Percentiles rank a stretch among this genome's conserved stretches.
Conservation (phyloP, 1,284 basidiomycete species). For the Entoloma clypeatum region DNA sequence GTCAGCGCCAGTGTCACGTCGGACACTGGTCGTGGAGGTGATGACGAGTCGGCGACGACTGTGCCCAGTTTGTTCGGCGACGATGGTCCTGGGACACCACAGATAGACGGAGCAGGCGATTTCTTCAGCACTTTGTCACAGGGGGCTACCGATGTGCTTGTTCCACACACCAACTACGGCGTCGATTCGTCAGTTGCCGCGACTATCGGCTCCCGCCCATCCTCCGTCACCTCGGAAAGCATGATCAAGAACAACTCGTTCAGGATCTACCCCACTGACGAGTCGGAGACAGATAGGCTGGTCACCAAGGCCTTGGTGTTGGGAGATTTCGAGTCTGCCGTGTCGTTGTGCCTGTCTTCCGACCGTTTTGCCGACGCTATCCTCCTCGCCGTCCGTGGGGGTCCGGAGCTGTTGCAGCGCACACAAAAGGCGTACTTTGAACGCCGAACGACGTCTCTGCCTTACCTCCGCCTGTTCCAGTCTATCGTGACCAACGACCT, state of each 20-base stretch:
- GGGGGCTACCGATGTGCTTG: slow-evolving; percentile 57
- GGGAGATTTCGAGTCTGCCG: slow-evolving; percentile 92
- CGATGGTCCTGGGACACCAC: slow-evolving; percentile 61
- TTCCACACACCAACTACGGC: slow-evolving; percentile 78
- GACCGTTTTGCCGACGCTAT: slow-evolving; percentile 95
- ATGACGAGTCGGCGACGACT: slow-evolving; percentile 77
- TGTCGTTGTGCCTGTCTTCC: slow-evolving; percentile 85
- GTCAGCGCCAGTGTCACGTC: slow-evolving; percentile 61
- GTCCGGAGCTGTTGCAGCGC: slow-evolving; percentile 81
- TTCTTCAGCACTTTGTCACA: slow-evolving; percentile 84
- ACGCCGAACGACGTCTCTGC: slow-evolving; percentile 68
- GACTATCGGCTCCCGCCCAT: slow-evolving; percentile 83
- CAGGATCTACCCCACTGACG: slow-evolving; percentile 87
- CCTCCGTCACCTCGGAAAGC: slow-evolving; percentile 76
- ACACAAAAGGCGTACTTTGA: slow-evolving; percentile 96
- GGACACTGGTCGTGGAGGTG: slow-evolving; percentile 60
- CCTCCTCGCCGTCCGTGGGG: slow-evolving; percentile 88
- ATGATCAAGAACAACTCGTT: slow-evolving; percentile 80
- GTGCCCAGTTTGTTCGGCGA: slow-evolving; percentile 89
- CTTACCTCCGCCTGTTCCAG: slow-evolving; percentile 94
- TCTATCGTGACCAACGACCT: slow-evolving; percentile 93
- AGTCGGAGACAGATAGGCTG: slow-evolving; percentile 84
- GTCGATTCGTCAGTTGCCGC: slow-evolving; percentile 88
- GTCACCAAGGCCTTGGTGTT: slow-evolving; percentile 93
- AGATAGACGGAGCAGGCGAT: slow-evolving; percentile 67